phyloP scores from a whole-genome alignment of 768 basidiomycete species.

The Lactifluus subvellereus region DNA sequence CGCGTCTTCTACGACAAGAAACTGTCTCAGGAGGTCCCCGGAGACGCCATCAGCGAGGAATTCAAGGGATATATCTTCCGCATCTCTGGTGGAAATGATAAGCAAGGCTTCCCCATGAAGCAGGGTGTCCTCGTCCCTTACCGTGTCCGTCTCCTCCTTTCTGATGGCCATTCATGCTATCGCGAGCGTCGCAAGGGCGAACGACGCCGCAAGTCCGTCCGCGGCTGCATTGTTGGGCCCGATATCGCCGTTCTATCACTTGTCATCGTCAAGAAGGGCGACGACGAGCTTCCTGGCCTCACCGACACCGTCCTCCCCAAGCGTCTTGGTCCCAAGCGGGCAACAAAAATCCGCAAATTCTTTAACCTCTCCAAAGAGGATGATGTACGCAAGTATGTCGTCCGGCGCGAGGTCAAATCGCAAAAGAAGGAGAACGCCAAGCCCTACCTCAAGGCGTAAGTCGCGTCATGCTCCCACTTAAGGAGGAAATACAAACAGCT shows the following conservation, averaged over 20 bases:
- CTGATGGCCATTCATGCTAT: constrained; percentile 98
- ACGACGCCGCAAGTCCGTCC: constrained; percentile 98
- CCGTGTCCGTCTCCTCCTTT: constrained; percentile 90
- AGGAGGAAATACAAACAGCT: constrained; percentile 1
- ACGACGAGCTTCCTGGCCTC: constrained; percentile 80
- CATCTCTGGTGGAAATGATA: constrained; percentile 98
- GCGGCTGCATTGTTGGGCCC: constrained; percentile 95
- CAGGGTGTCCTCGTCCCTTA: constrained; percentile 94
- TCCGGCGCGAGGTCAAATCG: constrained; percentile 85
- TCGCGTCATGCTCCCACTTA: constrained; percentile 25
- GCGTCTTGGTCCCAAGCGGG: constrained; percentile 93
- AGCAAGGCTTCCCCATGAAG: constrained; percentile 99
- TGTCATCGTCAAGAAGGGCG: constrained; percentile 96
- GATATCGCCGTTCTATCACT: constrained; percentile 94
- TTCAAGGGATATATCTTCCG: constrained; percentile 96
- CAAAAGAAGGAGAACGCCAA: constrained; percentile 86
- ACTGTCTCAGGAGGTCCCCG: constrained; percentile 91
- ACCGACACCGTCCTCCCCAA: constrained; percentile 93
- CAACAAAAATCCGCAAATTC: constrained; percentile 94
- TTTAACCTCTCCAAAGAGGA: constrained; percentile 98
- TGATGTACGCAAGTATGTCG: constrained; percentile 96
- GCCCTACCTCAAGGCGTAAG: constrained; percentile 95
- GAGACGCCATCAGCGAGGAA: constrained; percentile 88
- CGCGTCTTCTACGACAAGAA: constrained; percentile 97
- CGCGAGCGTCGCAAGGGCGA: constrained; percentile 88